phyloP scores from a whole-genome alignment of 805 yeast species.

The Yarrowia sp. region DNA sequence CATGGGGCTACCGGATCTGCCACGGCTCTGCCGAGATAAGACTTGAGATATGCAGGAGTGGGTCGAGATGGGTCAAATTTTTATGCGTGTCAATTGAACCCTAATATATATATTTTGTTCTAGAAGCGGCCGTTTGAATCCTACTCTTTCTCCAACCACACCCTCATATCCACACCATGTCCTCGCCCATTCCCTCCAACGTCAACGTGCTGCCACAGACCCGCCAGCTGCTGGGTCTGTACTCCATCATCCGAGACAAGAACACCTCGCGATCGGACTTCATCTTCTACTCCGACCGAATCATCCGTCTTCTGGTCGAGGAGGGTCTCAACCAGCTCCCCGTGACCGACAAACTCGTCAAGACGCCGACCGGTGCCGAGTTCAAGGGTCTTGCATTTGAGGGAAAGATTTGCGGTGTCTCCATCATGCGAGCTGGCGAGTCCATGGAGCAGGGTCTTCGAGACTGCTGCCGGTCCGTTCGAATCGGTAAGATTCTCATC shows the following conservation, averaged over 20 bases:
- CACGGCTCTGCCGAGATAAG: slow-evolving; percentile 35
- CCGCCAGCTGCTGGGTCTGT: slow-evolving; percentile 83
- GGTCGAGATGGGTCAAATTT: slow-evolving; percentile 36
- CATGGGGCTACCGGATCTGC: background rate
- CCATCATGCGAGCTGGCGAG: slow-evolving; percentile 98
- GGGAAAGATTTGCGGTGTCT: slow-evolving; percentile 97
- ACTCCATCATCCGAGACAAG: slow-evolving; percentile 78
- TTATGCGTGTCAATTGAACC: slow-evolving; percentile 36
- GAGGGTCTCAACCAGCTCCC: slow-evolving; percentile 95
- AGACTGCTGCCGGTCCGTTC: slow-evolving; percentile 94
- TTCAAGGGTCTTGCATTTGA: slow-evolving; percentile 76
- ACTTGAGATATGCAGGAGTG: slow-evolving; percentile 34
- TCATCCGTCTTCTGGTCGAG: slow-evolving; percentile 91
- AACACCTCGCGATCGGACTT: slow-evolving; percentile 87
- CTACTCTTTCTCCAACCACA: background rate
- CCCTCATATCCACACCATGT: slow-evolving; percentile 10
- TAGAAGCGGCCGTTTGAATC: slow-evolving; percentile 2
- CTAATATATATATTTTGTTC: slow-evolving; percentile 28
- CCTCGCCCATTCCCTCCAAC: slow-evolving; percentile 52
- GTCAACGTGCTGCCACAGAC: slow-evolving; percentile 82
- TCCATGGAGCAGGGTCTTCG: slow-evolving; percentile 98
- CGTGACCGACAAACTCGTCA: slow-evolving; percentile 69
- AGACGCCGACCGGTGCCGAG: slow-evolving; percentile 74
- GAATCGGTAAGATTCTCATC: slow-evolving; percentile 94
- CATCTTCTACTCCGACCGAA: slow-evolving; percentile 93